Evolutionary conservation across 2,329 filamentous ascomycete species (phyloP), one percentile per base, ranked within the genome.

Genomic region (Ophiognomonia clavigignenti-juglandacearum): DNA sequence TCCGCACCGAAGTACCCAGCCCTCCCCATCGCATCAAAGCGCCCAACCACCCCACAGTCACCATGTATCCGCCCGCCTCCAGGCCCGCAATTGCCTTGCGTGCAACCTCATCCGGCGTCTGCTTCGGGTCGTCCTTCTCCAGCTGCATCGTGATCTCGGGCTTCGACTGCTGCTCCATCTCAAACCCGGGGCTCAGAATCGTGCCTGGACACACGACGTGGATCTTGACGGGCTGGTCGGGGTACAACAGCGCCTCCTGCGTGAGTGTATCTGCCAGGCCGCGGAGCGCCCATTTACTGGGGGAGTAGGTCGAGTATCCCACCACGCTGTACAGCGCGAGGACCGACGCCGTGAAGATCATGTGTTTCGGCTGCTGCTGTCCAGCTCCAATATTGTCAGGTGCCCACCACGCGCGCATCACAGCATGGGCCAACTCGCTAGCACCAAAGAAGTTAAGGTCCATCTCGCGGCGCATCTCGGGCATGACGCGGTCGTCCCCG

Each of bases 391-490:
- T 48, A 46, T 56, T 57, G n/a, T 66, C 65, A 11, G 74, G 72
- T 4, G 69, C 67, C 37, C 90, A 78, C 92, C 92, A 96, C 51
- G 79, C 75, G 43, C 77, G 78, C 52, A 96, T 70, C 16, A 86
- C 81, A 18, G 88, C 83, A 62, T 95, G 89, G 31, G 89, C 85
- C 68, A 95, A 87, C 64, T 95, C 93, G 34, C 85, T 85, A 24
- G 83, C 82, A 40, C 88, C 87, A 77, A 85, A 96, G 71, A 88
- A 97, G 68, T 96, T 92, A 56, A 92, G 79, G 61, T 96, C 88
- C 88, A 96, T 96, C 64, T 95, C 88, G 54, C 75, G 72, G 35
- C 85, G 78, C 55, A 90, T 71, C 10, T 77, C 78, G 7, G 82
- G 70, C 43, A 88, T 71, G 8, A 85, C 75, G 32, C 81, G 82